Evolutionary conservation across 2,329 filamentous ascomycete genomes (phyloP).

Genomic region (Thelonectria olida): DNA sequence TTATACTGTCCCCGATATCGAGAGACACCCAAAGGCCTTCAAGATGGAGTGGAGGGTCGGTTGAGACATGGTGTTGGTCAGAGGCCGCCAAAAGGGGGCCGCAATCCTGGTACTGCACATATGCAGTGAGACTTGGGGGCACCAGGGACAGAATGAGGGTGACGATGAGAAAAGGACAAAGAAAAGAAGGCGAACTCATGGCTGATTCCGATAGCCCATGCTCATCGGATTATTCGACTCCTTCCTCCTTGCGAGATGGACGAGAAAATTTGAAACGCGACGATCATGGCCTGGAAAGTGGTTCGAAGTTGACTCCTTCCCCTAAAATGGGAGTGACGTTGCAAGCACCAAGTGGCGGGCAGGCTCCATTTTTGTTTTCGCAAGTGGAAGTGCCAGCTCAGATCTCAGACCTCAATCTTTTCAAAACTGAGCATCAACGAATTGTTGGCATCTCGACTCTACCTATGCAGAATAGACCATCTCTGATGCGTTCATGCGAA

Average conservation of each 20-base stretch:
- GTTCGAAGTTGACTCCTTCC: not conserved
- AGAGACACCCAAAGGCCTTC: constrained; percentile 10
- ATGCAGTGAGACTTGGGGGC: constrained; percentile 14
- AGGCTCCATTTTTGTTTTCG: not conserved
- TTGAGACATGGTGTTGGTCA: constrained; percentile 11
- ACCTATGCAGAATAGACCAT: too few species aligned
- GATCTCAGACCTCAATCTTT: too few species aligned
- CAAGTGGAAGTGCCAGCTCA: too few species aligned
- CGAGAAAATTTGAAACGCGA: not conserved
- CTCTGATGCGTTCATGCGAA: too few species aligned
- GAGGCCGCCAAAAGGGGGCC: not conserved
- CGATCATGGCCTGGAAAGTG: not conserved
- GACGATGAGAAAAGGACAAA: not conserved
- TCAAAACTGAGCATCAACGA: not conserved
- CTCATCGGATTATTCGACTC: not conserved
- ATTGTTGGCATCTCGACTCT: too few species aligned
- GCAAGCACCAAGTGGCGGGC: not conserved
- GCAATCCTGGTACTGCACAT: constrained; percentile 31
- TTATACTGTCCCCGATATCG: constrained; percentile 4
- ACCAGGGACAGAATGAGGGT: constrained; percentile 6
- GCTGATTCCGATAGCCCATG: not conserved
- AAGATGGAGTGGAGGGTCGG: constrained; percentile 13
- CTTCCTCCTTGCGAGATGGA: not conserved
- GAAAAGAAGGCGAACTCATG: not conserved
- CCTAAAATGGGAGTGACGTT: not conserved